Conservation (phyloP, 306 rosid genomes). For the Abrus pulchellus region DNA sequence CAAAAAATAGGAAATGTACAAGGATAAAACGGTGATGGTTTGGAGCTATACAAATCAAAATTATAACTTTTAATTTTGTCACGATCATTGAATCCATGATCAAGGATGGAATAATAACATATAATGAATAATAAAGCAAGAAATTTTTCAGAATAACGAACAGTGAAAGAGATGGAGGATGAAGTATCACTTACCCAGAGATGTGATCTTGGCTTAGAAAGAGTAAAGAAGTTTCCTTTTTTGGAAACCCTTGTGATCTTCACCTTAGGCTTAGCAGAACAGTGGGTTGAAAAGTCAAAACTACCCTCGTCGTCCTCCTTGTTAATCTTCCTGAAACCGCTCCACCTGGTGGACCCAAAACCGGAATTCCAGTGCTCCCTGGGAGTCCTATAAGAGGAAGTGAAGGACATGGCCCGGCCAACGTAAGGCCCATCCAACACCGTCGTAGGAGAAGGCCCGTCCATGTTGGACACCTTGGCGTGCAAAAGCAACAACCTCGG, state of each 20-base stretch:
- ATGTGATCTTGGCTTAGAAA: slow-evolving; percentile 59
- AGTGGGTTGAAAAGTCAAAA: slow-evolving; percentile 57
- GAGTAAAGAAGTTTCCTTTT: slow-evolving; percentile 49
- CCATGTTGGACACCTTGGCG: slow-evolving; percentile 52
- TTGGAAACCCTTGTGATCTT: slow-evolving; percentile 56
- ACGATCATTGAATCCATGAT: neutral
- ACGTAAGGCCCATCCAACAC: slow-evolving; percentile 77
- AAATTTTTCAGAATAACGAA: neutral
- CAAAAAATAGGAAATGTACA: neutral
- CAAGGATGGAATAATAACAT: neutral
- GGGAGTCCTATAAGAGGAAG: slow-evolving; percentile 61
- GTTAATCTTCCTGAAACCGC: slow-evolving; percentile 62
- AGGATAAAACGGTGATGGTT: neutral
- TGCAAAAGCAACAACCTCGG: slow-evolving; percentile 73
- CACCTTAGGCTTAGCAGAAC: slow-evolving; percentile 40
- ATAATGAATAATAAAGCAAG: neutral
- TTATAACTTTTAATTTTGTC: neutral
- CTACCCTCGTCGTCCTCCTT: slow-evolving; percentile 52
- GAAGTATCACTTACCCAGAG: slow-evolving; percentile 63
- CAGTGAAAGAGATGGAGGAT: neutral
- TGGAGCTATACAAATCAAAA: neutral
- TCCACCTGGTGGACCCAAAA: slow-evolving; percentile 79
- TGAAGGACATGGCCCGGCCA: slow-evolving; percentile 72
- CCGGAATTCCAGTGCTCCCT: slow-evolving; percentile 46
- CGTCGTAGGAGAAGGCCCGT: slow-evolving; percentile 71